Evolutionary conservation across 495 filamentous ascomycete species (phyloP), one percentile per base, ranked within the genome.

Genomic region (Bathelium albidoporum): DNA sequence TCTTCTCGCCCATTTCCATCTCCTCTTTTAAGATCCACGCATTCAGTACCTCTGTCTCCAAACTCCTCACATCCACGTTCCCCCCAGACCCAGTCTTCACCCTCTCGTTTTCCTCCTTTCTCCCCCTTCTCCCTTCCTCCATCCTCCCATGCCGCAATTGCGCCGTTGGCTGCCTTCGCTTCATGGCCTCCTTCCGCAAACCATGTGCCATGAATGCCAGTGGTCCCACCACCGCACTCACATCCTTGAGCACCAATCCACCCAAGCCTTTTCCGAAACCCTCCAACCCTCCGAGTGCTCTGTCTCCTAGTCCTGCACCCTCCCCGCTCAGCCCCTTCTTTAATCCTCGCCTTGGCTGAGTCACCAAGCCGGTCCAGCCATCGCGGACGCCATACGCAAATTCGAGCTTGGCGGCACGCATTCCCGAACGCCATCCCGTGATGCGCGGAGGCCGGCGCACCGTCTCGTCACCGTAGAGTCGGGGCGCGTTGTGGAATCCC

Each of bases 401-500:
- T 65, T 87, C 89, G 66, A 82, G 78, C 2, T 84, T 76, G 0
- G 87, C 88, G 0, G 88, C 88, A 10, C 76, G 78, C 31, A 88
- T 76, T 4, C 88, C 88, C 1, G 85, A 88, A 34, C 81, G 77
- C 59, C 89, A 80, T 1, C 86, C 88, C 3, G 85, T 87, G 34
- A 91, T 82, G 3, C 85, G 78, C 7, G 78, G 74, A 3, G 85
- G 81, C 60, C 71, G 81, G 53, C 75, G 80, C 29, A 79, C 81
- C 60, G 68, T 80, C 66, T 31, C 76, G 62, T 76, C 74, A 60
- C 72, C 72, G 60, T 72, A 76, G 1, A 95, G 77, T 0, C 88
- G 82, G 0, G 91, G 91, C 0, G 89, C 87, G 66, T 91, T 91
- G 71, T 93, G 89, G 64, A 93, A 88, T 1, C 90, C 90, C 68